Base-by-base conservation (phyloP, 2,329 filamentous ascomycete genomes). In the Phaeosphaeria sp. region DNA sequence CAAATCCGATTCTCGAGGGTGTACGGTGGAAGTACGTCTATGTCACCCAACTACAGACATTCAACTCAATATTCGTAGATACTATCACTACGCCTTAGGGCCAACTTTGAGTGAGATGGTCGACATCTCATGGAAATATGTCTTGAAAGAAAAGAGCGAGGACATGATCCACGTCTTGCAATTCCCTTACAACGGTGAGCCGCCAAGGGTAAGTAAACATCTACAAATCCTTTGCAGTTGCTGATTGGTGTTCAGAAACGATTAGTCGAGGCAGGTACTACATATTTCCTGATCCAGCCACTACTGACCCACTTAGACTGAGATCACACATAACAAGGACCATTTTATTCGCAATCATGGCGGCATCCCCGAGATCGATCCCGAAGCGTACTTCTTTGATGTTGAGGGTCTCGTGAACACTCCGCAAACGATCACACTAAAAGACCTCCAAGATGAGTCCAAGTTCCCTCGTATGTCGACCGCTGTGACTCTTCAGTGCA, bases 291-390 rank as follows among this genome's bases (percentile, higher is more conserved):
- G n/a, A 17, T 18, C 7, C 7, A 17, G 20, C 11, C 18, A 17
- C n/a, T 27, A 42, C 68, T 71, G 49, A 72, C 44, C 2, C 36
- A 1, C 7, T 1, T 27, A 73, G 68, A 81, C 81, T 3, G 80
- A 83, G 21, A 82, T 91, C 41, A 92, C 89, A 0, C 78, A 82
- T 0, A 92, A 90, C 59, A 64, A 78, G 3, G 77, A 84, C n/a
- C 85, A 88, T 63, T 92, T 90, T 62, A 86, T 92, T 0, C 81
- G 89, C 7, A 92, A 92, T 58, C 89, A 92, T 60, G 89, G 89
- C 10, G 89, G 89, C 0, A 86, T 92, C 18, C 90, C 90, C 0
- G 78, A 84, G 7, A 90, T 91, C 53, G 82, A 89, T 9, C 76
- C 81, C 1, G 80, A 84, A 0, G 78, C 82, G 2, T 89, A 78